These are phyloP conservation scores for Microthyrium microscopicum DNA, from an alignment of 2,329 filamentous ascomycete genomes.

Conservation along the genomic window DNA sequence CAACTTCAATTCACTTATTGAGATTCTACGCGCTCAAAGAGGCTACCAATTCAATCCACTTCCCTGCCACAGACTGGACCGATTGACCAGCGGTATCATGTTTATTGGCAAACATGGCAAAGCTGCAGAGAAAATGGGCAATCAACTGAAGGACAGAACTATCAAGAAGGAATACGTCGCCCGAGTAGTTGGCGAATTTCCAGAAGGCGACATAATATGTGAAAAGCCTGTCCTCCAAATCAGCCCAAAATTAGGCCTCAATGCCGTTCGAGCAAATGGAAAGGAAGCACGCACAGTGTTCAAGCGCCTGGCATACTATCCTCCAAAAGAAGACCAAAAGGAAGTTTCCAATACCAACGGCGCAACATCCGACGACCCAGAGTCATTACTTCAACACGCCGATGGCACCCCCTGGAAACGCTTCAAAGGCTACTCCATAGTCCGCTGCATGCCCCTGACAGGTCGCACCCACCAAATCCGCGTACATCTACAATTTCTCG, in stretches of 20 bases:
- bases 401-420: conserved; percentile 29
- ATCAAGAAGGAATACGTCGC: conserved; percentile 94
- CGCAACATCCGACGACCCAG: neutral
- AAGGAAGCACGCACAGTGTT: conserved; percentile 86
- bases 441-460: conserved; percentile 83
- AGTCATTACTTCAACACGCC: too few relatives aligned
- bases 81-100: conserved; percentile 93
- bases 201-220: conserved; percentile 78
- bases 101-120: conserved; percentile 80
- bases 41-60: conserved; percentile 41
- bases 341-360: too few relatives aligned
- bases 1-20: conserved; percentile 84
- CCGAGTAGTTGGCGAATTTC: conserved; percentile 78
- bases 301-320: conserved; percentile 82
- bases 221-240: conserved; percentile 89
- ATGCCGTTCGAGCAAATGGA: conserved; percentile 83
- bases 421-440: conserved; percentile 71
- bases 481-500: conserved; percentile 86
- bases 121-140: conserved; percentile 60
- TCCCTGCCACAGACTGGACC: conserved; percentile 84
- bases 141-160: conserved; percentile 61
- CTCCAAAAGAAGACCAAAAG: conserved; percentile 26
- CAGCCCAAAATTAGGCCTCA: conserved; percentile 85
- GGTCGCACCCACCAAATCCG: conserved; percentile 89
- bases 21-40: conserved; percentile 74